A percentile compares a stretch with the other conserved stretches of the same genome.
Evolutionary conservation across 2,329 filamentous ascomycete genomes (phyloP).

Genomic region (Fusarium brevicatenulatum): DNA sequence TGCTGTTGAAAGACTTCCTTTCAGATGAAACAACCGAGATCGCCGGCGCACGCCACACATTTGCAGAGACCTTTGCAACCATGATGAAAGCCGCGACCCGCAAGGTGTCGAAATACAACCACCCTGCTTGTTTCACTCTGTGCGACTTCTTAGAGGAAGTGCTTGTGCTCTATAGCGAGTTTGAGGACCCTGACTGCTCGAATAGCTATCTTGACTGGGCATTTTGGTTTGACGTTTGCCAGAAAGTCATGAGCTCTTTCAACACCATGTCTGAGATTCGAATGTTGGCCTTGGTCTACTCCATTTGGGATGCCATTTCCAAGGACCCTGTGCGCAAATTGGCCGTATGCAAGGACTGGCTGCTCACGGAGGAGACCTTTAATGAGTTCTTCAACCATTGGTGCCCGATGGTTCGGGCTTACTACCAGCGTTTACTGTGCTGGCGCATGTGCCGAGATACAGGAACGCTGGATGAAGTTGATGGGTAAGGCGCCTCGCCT

Average conservation of each 20-base stretch:
- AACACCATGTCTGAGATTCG: slow-evolving; percentile 93
- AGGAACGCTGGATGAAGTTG: slow-evolving; percentile 70
- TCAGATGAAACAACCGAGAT: slow-evolving; percentile 56
- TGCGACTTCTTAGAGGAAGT: slow-evolving; percentile 91
- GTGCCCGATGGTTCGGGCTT: slow-evolving; percentile 94
- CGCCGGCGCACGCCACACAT: slow-evolving; percentile 68
- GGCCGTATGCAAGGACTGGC: slow-evolving; percentile 76
- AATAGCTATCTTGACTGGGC: slow-evolving; percentile 73
- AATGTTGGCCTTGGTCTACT: slow-evolving; percentile 82
- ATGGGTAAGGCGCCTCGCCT: slow-evolving; percentile 65
- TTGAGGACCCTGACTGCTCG: slow-evolving; percentile 54
- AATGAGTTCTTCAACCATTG: slow-evolving; percentile 89
- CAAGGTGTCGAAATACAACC: slow-evolving; percentile 82
- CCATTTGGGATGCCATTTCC: slow-evolving; percentile 78
- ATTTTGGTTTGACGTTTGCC: slow-evolving; percentile 87
- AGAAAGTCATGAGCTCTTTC: slow-evolving; percentile 81
- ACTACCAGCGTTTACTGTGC: slow-evolving; percentile 89
- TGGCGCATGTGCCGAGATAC: slow-evolving; percentile 87
- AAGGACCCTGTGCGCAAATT: slow-evolving; percentile 74
- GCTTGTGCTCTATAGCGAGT: slow-evolving; percentile 68
- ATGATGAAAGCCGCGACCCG: slow-evolving; percentile 79
- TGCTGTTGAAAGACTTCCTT: slow-evolving; percentile 83
- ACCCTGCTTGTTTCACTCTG: slow-evolving; percentile 86
- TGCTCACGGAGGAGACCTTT: slow-evolving; percentile 80
- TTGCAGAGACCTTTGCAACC: slow-evolving; percentile 78